Evolutionary conservation across 2,329 filamentous ascomycete species (phyloP), one percentile per base, ranked within the genome.

Genomic region (Claviceps digitariae): DNA sequence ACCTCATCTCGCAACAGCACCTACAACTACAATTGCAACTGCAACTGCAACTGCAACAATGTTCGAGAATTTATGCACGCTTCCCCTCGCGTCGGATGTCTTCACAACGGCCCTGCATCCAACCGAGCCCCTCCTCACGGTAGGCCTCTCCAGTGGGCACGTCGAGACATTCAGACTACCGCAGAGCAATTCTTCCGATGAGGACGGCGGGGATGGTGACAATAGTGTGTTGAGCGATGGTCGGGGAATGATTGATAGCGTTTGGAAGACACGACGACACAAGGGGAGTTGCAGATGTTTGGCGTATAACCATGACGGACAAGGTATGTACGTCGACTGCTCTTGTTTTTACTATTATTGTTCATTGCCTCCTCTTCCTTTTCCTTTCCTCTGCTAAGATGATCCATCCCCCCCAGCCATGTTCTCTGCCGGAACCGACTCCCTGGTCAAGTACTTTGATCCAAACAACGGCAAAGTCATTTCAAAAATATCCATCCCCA

Each of bases 241-340:
- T 12, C 85, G 79, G 57, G 86, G 84, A 45, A 81, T 84, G 53
- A 86, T 97, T 57, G 86, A 90, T 60, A 88, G 84, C 0, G 73
- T 83, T 55, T 98, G 93, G 93, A 80, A 81, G 61, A 97, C 93
- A 5, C 78, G 83, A 60, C 79, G 93, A 56, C 93, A 98, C 72
- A 95, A 95, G 74, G 91, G 90, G 13, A 96, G 90, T 75, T 97
- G 91, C 66, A 79, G 93, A 52, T 84, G 82, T 56, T 72, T 97
- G 53, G 82, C 78, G 4, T 97, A 90, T 69, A 84, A 82, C 58
- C 69, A 81, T 54, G 90, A 96, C 66, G 93, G 91, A 17, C 73
- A 79, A 58, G 76, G 83, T 74, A 69, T 76, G 71, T 23, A 43
- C 3, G 20, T 21, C 12, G 12, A 29, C 27, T 29, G 8, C 27